phyloP scores from a whole-genome alignment of 352 stramenopile species.

The Aphanomyces invadans region DNA sequence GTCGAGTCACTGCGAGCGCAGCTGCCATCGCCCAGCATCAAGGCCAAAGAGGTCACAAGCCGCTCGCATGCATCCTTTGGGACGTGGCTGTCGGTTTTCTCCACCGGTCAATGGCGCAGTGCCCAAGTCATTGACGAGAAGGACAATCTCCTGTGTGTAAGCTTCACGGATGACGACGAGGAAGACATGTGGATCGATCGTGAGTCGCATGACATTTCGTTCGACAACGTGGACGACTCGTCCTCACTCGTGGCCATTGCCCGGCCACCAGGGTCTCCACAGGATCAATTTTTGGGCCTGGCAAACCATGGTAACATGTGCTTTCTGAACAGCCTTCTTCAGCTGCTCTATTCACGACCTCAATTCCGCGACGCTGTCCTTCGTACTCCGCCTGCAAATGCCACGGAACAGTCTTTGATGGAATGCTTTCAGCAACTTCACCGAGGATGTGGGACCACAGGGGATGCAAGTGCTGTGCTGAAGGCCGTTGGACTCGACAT shows the following conservation, averaged over 20 bases:
- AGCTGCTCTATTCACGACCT: slow-evolving; percentile 54
- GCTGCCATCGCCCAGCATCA: neutral
- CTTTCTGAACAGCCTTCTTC: slow-evolving; percentile 90
- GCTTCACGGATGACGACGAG: neutral
- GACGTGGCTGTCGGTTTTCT: neutral
- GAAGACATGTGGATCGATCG: slow-evolving; percentile 17
- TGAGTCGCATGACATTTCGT: neutral
- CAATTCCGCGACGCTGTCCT: slow-evolving; percentile 27
- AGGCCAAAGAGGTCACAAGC: neutral
- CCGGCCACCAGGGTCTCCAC: too few species aligned
- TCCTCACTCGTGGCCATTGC: neutral
- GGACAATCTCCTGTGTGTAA: neutral
- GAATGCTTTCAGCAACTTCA: slow-evolving; percentile 22
- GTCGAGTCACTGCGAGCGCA: neutral
- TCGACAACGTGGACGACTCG: neutral
- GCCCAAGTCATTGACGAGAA: slow-evolving; percentile 1
- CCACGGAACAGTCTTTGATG: neutral
- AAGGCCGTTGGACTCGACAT: neutral
- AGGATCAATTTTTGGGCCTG: slow-evolving; percentile 37
- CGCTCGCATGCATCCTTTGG: neutral
- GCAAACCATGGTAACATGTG: slow-evolving; percentile 90
- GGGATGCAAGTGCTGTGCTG: neutral
- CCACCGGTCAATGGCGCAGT: neutral
- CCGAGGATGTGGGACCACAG: too few species aligned
- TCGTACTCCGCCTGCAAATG: neutral